Evolutionary conservation across 495 filamentous ascomycete species (phyloP).

Genomic region (Neurospora sp.): DNA sequence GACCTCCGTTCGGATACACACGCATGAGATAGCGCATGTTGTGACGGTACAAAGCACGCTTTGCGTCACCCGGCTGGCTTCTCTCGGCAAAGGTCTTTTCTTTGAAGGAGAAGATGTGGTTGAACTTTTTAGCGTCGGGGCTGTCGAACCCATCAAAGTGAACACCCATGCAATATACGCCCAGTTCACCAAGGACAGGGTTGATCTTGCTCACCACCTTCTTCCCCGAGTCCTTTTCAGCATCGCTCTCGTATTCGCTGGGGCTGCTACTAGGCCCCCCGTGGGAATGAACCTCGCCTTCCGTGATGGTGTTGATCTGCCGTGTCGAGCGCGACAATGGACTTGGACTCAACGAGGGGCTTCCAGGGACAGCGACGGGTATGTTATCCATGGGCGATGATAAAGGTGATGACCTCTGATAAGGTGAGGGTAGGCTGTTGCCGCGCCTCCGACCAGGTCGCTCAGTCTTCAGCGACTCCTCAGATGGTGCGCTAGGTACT

Average conservation of each 20-base stretch:
- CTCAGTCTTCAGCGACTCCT: conserved; percentile 28
- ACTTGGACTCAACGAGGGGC: conserved; percentile 37
- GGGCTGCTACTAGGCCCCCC: conserved; percentile 42
- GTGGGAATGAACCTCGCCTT: conserved; percentile 32
- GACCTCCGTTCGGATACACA: conserved; percentile 75
- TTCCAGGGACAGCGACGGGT: conserved; percentile 43
- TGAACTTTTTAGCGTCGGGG: conserved; percentile 68
- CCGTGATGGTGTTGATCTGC: conserved; percentile 37
- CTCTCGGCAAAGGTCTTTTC: conserved; percentile 75
- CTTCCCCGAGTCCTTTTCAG: conserved; percentile 43
- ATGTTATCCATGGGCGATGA: conserved; percentile 45
- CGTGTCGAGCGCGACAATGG: conserved; percentile 25
- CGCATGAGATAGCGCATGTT: conserved; percentile 88
- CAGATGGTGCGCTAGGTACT: conserved; percentile 6
- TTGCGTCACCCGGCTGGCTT: conserved; percentile 58
- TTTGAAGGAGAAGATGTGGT: conserved; percentile 89
- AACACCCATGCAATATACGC: conserved; percentile 79
- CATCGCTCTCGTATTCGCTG: conserved; percentile 48
- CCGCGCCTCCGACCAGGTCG: conserved; percentile 50
- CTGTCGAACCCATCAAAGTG: conserved; percentile 68
- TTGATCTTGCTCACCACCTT: conserved; percentile 76
- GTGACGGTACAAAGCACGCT: conserved; percentile 68
- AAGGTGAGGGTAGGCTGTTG: conserved; percentile 72
- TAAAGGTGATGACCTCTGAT: conserved; percentile 43
- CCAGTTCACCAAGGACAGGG: conserved; percentile 70